Evolutionary conservation across 306 rosid species (phyloP).

Genomic region (Crotalaria pallida): DNA sequence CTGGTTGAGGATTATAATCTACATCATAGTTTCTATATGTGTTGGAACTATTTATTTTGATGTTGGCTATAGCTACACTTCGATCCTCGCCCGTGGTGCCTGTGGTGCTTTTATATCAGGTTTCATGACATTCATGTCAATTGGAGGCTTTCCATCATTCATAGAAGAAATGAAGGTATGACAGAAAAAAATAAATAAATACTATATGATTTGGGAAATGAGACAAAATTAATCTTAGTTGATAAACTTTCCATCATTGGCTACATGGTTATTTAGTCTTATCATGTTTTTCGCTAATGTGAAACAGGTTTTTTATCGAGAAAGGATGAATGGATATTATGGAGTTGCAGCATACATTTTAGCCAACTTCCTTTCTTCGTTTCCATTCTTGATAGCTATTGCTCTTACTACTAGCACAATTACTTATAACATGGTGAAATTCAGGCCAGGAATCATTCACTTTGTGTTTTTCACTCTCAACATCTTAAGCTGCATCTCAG

Average conservation of each 20-base stretch:
- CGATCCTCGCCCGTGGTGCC: slow-evolving; percentile 92
- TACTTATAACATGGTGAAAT: slow-evolving; percentile 78
- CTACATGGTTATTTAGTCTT: not conserved
- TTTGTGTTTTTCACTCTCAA: slow-evolving; percentile 63
- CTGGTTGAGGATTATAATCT: slow-evolving; percentile 89
- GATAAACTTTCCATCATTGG: not conserved
- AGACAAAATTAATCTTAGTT: not conserved
- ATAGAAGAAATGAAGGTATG: slow-evolving; percentile 93
- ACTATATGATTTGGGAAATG: not conserved
- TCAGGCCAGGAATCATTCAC: slow-evolving; percentile 59
- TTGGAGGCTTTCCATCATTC: slow-evolving; percentile 96
- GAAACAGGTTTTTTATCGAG: slow-evolving; percentile 75
- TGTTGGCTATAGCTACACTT: slow-evolving; percentile 72
- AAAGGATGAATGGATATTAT: slow-evolving; percentile 83
- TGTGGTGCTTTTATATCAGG: slow-evolving; percentile 95
- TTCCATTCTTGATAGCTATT: slow-evolving; percentile 83
- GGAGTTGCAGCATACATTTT: slow-evolving; percentile 82
- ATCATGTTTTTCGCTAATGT: not conserved
- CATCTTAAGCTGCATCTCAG: slow-evolving; percentile 65
- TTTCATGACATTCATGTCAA: slow-evolving; percentile 98
- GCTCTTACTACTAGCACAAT: slow-evolving; percentile 60
- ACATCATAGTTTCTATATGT: slow-evolving; percentile 72
- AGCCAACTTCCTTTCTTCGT: slow-evolving; percentile 81
- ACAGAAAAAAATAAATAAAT: not conserved
- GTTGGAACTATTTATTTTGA: slow-evolving; percentile 90